Evolutionary conservation across 352 stramenopile genomes (phyloP).

Genomic region (Globisporangium ultimum): DNA sequence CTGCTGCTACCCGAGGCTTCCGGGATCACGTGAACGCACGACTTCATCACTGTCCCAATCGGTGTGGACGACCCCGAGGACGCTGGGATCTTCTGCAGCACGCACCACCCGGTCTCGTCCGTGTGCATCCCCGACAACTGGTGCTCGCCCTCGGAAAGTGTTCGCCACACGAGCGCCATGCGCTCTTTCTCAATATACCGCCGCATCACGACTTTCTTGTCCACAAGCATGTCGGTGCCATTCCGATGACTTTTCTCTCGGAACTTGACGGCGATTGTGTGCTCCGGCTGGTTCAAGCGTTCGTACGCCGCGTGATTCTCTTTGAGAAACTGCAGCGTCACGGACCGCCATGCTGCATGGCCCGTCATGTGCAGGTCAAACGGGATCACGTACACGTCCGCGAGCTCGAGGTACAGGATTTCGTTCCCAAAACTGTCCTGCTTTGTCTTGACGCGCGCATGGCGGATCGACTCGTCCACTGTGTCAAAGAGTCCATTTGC

Average conservation of each 20-base stretch:
- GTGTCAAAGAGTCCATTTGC: conserved; percentile 39
- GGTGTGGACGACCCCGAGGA: not conserved
- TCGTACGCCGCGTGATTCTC: conserved; percentile 30
- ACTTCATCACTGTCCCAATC: conserved; percentile 16
- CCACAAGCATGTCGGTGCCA: conserved; percentile 22
- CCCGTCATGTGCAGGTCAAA: conserved; percentile 30
- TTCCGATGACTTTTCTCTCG: conserved; percentile 22
- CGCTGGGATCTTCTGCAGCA: conserved; percentile 24
- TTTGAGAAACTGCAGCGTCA: conserved; percentile 28
- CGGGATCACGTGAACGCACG: conserved; percentile 10
- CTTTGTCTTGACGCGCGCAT: conserved; percentile 31
- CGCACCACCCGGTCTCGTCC: conserved; percentile 63
- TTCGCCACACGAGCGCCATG: conserved; percentile 55
- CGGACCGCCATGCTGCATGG: conserved; percentile 31
- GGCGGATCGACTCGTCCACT: conserved; percentile 37
- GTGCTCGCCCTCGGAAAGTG: conserved; percentile 28
- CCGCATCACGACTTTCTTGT: conserved; percentile 47
- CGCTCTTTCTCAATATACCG: conserved; percentile 38
- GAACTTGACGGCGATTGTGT: conserved; percentile 47
- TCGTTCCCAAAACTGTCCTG: conserved; percentile 13
- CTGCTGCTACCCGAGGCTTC: not conserved
- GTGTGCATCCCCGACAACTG: conserved; percentile 49
- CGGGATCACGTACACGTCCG: conserved; percentile 40
- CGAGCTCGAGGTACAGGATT: conserved; percentile 33
- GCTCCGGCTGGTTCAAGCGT: conserved; percentile 13